Base-by-base conservation (phyloP, 805 yeast genomes). In the Blastobotrys mokoenaii region DNA sequence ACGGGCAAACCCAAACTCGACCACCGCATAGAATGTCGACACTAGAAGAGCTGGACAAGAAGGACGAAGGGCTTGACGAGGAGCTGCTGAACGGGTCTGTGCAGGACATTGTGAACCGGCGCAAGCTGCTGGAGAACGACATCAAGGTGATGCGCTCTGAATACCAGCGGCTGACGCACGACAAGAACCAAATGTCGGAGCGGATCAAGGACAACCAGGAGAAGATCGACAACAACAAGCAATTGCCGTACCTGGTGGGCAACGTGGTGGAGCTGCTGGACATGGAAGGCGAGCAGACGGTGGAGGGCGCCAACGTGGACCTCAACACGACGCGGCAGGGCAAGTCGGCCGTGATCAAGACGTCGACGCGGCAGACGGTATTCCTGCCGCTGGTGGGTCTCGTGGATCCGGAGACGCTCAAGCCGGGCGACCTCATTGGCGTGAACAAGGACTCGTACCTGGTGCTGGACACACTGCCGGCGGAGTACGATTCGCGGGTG, bases 371-470 rank as follows among this genome's bases (percentile, higher is more conserved):
- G 61, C 99, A 93, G 62, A 93, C 99, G 2, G 95, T 93, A 30
- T 93, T 93, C 58, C 70, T 93, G 61, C 99, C 99, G 31, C 76
- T 93, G 67, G 84, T 93, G 47, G 99, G 99, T 16, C 70, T 93
- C 44, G 99, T 93, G 16, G 97, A 89, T 57, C 89, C 96, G 1
- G 81, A 79, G 39, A 76, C 74, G n/a, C 74, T 93, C 55, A 90
- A 85, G 65, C 99, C 99, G n/a, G 94, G 94, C 55, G 98, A 93
- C 62, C 72, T 93, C 56, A 94, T 93, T 48, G 98, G 99, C 58
- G 98, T 93, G 45, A 93, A 93, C 66, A 93, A 93, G 68, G 99
- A 93, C 63, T 85, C 96, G 6, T 93, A 89, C 62, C 74, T 93
- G 54, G 84, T 93, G 44, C 73, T 93, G 56, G 98, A 93, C 67